Evolutionary conservation across 148 eudicot genomes (phyloP).

Genomic region (Polygonum aviculare): DNA sequence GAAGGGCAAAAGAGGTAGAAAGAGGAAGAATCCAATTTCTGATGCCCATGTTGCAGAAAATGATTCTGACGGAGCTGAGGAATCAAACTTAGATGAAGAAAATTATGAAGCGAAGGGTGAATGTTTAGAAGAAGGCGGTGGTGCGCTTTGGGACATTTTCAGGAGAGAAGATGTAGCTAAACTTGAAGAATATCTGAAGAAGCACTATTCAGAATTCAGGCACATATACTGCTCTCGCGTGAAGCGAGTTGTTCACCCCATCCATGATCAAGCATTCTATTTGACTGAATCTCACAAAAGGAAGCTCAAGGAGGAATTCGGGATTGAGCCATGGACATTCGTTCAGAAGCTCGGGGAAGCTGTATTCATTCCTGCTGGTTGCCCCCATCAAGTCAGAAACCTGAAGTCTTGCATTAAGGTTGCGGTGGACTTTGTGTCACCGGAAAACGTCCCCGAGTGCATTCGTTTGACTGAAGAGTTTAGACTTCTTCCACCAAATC

Average conservation of each 20-base stretch:
- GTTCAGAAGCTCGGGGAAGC: slow-evolving; percentile 49
- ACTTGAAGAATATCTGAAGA: slow-evolving; percentile 40
- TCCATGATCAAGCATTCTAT: slow-evolving; percentile 53
- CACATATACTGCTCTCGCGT: slow-evolving; percentile 43
- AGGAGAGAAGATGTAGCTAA: slow-evolving; percentile 40
- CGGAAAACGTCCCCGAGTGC: slow-evolving; percentile 43
- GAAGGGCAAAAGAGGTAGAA: slow-evolving; percentile 22
- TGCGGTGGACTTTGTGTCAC: slow-evolving; percentile 45
- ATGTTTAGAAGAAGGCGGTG: slow-evolving; percentile 20
- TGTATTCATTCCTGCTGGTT: slow-evolving; percentile 58
- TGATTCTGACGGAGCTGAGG: neutral
- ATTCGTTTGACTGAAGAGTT: slow-evolving; percentile 39
- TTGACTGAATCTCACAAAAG: slow-evolving; percentile 46
- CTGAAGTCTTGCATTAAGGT: slow-evolving; percentile 44
- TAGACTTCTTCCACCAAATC: slow-evolving; percentile 32
- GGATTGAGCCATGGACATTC: slow-evolving; percentile 55
- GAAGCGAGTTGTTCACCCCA: slow-evolving; percentile 40
- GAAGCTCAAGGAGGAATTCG: slow-evolving; percentile 46
- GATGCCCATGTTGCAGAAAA: neutral
- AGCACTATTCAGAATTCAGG: slow-evolving; percentile 53
- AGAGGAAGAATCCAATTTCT: slow-evolving; percentile 3
- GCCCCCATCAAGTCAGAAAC: slow-evolving; percentile 60
- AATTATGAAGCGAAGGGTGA: neutral
- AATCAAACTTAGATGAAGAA: slow-evolving; percentile 11
- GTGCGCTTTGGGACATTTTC: slow-evolving; percentile 62